Conservation (phyloP, 164 flowering plant genomes). For the Sextonia rubra region DNA sequence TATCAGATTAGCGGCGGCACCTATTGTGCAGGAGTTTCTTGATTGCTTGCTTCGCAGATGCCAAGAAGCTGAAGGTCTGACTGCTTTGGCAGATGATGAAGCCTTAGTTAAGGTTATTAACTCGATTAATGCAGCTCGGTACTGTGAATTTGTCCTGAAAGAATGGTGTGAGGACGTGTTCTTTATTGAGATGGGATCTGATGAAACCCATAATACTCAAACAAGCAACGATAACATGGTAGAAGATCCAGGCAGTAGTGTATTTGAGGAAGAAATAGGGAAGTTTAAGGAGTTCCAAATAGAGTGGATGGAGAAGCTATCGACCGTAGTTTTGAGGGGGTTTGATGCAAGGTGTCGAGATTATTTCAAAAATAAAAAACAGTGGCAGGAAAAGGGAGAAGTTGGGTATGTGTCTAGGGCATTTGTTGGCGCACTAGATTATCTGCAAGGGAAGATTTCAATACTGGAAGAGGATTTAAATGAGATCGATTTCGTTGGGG, state of each 20-base stretch:
- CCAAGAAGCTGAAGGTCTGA: slow-evolving; percentile 96
- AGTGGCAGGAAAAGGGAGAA: slow-evolving; percentile 82
- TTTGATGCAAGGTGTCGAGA: slow-evolving; percentile 72
- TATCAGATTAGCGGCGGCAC: slow-evolving; percentile 51
- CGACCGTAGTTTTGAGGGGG: slow-evolving; percentile 77
- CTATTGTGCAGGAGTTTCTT: slow-evolving; percentile 55
- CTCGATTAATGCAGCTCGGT: slow-evolving; percentile 68
- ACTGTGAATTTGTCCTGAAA: slow-evolving; percentile 58
- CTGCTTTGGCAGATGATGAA: slow-evolving; percentile 76
- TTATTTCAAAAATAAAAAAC: slow-evolving; percentile 74
- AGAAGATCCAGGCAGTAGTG: slow-evolving; percentile 20
- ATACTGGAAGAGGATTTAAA: slow-evolving; percentile 54
- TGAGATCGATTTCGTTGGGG: slow-evolving; percentile 54
- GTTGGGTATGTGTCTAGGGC: slow-evolving; percentile 59
- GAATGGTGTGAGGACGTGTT: slow-evolving; percentile 85
- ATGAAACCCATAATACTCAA: slow-evolving; percentile 1
- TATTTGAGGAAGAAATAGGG: slow-evolving; percentile 55
- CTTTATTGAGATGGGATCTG: slow-evolving; percentile 71
- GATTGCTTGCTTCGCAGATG: slow-evolving; percentile 62
- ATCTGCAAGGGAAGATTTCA: slow-evolving; percentile 64
- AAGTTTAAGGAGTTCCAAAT: slow-evolving; percentile 56
- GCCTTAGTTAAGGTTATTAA: slow-evolving; percentile 64
- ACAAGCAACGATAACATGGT: slow-evolving; percentile 2
- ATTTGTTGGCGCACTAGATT: slow-evolving; percentile 72
- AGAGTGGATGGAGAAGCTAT: slow-evolving; percentile 78